These are phyloP conservation scores for Rhododendron ferrugineum DNA, from an alignment of 148 eudicot species.

Conservation along the genomic window DNA sequence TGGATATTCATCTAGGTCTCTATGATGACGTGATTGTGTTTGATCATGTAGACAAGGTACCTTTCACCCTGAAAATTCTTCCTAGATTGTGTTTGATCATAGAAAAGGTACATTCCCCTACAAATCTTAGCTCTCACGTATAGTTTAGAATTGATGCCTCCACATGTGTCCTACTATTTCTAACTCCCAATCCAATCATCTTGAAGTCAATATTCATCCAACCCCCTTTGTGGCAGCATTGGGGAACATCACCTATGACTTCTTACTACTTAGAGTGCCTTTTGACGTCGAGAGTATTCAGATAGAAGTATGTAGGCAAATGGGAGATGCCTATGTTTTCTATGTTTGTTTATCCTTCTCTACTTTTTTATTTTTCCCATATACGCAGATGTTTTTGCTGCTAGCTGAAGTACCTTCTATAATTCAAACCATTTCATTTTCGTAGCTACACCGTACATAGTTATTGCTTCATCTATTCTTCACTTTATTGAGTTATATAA, in stretches of 20 bases:
- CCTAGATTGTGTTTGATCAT: conserved; percentile 39
- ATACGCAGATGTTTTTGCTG: background rate
- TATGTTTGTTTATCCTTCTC: background rate
- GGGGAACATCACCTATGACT: background rate
- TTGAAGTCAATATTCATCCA: background rate
- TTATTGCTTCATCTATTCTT: background rate
- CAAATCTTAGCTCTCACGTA: background rate
- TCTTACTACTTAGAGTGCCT: background rate
- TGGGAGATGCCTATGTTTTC: background rate
- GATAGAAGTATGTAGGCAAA: background rate
- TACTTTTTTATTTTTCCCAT: background rate
- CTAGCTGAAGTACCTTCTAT: background rate
- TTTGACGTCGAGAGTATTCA: background rate
- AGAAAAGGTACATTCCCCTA: conserved; percentile 32
- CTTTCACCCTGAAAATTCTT: background rate
- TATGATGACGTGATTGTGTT: conserved; percentile 51
- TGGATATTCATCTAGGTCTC: conserved; percentile 53
- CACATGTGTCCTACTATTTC: background rate
- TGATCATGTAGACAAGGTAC: conserved; percentile 56
- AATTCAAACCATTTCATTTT: background rate
- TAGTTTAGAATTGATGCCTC: background rate
- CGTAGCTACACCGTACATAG: background rate
- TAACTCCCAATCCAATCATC: background rate
- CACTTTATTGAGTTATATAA: background rate
- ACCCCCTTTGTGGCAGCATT: background rate